These are phyloP conservation scores for Carex myosuroides DNA, from an alignment of 176 grass and related monocot species.

Conservation along the genomic window DNA sequence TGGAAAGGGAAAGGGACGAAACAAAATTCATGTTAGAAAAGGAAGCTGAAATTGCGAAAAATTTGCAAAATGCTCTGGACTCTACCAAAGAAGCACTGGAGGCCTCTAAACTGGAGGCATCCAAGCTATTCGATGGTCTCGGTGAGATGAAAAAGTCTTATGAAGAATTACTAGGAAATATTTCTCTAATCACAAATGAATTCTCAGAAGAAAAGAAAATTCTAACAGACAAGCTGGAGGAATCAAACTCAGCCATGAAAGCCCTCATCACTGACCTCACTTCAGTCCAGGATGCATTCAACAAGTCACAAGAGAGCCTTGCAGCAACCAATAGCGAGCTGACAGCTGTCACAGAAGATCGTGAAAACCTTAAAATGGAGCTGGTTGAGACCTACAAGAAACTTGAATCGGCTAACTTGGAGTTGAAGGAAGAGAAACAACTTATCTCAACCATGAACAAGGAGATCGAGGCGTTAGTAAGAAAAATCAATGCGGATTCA, in stretches of 20 bases:
- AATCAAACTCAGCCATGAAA: conserved; percentile 57
- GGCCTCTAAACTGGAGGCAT: conserved; percentile 48
- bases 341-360: conserved; percentile 42
- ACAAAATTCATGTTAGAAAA: conserved; percentile 49
- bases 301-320: conserved; percentile 57
- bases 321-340: conserved; percentile 48
- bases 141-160: conserved; percentile 56
- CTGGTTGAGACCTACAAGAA: conserved; percentile 80
- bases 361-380: conserved; percentile 76
- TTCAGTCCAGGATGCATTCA: conserved; percentile 59
- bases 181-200: conserved; percentile 56
- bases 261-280: conserved; percentile 62
- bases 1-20: conserved; percentile 60
- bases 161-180: conserved; percentile 50
- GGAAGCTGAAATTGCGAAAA: conserved; percentile 39
- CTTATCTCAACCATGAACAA: conserved; percentile 55
- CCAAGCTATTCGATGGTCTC: conserved; percentile 55
- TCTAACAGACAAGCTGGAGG: conserved; percentile 54
- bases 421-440: conserved; percentile 76
- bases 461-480: conserved; percentile 66
- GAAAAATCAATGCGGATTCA: conserved; percentile 71
- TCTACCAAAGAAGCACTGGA: conserved; percentile 51
- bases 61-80: conserved; percentile 50
- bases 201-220: conserved; percentile 46
- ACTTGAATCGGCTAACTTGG: conserved; percentile 61